Percentiles rank a stretch among this genome's conserved stretches.
These are phyloP conservation scores for Nectriaceae sp. DNA, from an alignment of 2,329 filamentous ascomycete species.

Conservation along the genomic window DNA sequence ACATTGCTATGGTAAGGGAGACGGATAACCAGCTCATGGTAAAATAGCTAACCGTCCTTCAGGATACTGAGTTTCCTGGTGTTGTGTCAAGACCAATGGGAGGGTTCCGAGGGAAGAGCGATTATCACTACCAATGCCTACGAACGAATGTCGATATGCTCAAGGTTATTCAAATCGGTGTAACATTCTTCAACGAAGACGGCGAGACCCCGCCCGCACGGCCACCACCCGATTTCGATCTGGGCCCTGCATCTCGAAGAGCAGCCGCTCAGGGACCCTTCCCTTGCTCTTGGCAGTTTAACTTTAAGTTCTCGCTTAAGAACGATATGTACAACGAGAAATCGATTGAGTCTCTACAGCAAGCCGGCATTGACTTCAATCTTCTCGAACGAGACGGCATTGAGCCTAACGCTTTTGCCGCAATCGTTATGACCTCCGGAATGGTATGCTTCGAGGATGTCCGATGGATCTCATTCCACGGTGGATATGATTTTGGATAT, in stretches of 20 bases:
- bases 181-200: constrained; percentile 89
- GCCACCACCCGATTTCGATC: constrained; percentile 50
- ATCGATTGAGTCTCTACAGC: constrained; percentile 87
- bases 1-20: constrained; percentile 88
- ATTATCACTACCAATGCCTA: constrained; percentile 98
- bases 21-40: constrained; percentile 9
- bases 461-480: constrained; percentile 97
- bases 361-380: constrained; percentile 90
- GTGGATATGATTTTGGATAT: constrained; percentile 97
- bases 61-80: constrained; percentile 99
- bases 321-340: constrained; percentile 98
- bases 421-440: constrained; percentile 87
- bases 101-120: constrained; percentile 89
- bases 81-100: constrained; percentile 96
- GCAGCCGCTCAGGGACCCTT: constrained; percentile 53
- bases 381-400: constrained; percentile 87
- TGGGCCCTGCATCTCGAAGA: constrained; percentile 39
- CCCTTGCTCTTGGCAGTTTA: constrained; percentile 97
- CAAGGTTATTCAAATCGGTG: constrained; percentile 95
- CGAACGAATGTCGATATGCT: constrained; percentile 96
- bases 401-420: constrained; percentile 84
- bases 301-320: constrained; percentile 93
- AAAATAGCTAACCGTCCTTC: constrained; percentile 17
- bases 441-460: constrained; percentile 86
- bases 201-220: constrained; percentile 82